Percentiles rank a stretch among this genome's conserved stretches.
Conservation (phyloP, 805 yeast species). For the Metschnikowia lunata region DNA sequence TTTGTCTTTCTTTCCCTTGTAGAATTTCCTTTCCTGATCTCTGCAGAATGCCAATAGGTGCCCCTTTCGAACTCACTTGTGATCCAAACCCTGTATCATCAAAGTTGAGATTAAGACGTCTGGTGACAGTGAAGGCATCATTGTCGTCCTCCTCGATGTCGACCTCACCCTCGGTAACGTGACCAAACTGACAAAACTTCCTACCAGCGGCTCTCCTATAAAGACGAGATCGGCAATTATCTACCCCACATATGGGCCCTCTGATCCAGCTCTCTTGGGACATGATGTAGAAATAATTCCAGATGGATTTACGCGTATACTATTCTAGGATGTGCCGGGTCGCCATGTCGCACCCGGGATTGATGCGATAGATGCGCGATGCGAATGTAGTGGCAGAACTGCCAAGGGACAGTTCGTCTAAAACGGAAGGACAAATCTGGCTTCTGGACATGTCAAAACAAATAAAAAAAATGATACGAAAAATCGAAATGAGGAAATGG, state of each 20-base stretch:
- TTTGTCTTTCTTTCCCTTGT: conserved; percentile 47
- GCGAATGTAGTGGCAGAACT: no score
- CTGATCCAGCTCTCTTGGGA: conserved; percentile 42
- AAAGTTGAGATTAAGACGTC: conserved; percentile 48
- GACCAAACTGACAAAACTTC: conserved; percentile 85
- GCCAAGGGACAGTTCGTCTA: no score
- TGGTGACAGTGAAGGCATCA: conserved; percentile 46
- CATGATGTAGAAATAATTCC: conserved; percentile 3
- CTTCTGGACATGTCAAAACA: no score
- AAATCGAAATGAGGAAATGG: no score
- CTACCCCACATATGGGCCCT: conserved; percentile 86
- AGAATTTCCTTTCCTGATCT: conserved; percentile 15
- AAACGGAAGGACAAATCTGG: no score
- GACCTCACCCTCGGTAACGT: conserved; percentile 74
- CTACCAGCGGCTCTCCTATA: conserved; percentile 75
- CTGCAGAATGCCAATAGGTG: neutral
- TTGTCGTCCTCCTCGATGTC: conserved; percentile 85
- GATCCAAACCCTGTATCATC: conserved; percentile 25
- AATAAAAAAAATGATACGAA: no score
- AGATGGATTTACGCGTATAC: no score
- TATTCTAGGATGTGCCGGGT: no score
- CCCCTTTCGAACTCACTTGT: conserved; percentile 5
- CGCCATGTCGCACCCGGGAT: no score
- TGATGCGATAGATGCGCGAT: no score
- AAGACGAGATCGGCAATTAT: conserved; percentile 77